These are phyloP conservation scores for Scenedesmus sp. DNA, from an alignment of 163 green algal genomes.

Conservation along the genomic window DNA sequence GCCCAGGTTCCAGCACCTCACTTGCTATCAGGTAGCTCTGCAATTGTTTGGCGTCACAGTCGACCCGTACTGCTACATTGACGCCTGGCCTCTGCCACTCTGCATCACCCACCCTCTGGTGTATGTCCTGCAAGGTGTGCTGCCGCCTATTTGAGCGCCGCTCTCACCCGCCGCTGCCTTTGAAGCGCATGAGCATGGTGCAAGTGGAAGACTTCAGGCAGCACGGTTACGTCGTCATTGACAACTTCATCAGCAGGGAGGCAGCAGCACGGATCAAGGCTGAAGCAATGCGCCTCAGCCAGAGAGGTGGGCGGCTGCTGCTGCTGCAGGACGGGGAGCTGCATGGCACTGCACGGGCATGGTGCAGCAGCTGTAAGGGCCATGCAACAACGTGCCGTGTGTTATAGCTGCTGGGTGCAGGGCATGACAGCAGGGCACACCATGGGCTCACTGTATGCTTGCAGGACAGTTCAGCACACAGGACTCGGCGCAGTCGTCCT, in stretches of 20 bases:
- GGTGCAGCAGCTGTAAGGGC: background rate
- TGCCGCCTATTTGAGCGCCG: constrained; percentile 64
- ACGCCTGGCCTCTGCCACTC: background rate
- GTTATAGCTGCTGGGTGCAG: background rate
- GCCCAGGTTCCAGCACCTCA: background rate
- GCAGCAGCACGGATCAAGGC: constrained; percentile 57
- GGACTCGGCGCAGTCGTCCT: too few species aligned
- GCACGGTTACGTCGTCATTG: constrained; percentile 73
- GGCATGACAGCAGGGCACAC: background rate
- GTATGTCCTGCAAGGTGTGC: constrained; percentile 61
- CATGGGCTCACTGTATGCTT: too few species aligned
- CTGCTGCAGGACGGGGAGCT: background rate
- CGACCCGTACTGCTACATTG: background rate
- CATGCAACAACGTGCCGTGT: too few species aligned
- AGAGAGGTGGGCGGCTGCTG: constrained; percentile 34
- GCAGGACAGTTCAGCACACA: too few species aligned
- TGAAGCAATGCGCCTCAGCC: constrained; percentile 49
- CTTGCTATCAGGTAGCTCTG: background rate
- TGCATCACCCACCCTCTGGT: too few species aligned
- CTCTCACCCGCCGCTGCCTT: constrained; percentile 46
- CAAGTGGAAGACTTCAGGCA: constrained; percentile 70
- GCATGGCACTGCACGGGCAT: background rate
- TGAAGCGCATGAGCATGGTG: constrained; percentile 68
- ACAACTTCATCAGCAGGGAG: constrained; percentile 70
- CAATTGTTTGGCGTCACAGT: too few species aligned